Base-by-base conservation (phyloP, 305 asterid species). In the Caryopteris hybrid region DNA sequence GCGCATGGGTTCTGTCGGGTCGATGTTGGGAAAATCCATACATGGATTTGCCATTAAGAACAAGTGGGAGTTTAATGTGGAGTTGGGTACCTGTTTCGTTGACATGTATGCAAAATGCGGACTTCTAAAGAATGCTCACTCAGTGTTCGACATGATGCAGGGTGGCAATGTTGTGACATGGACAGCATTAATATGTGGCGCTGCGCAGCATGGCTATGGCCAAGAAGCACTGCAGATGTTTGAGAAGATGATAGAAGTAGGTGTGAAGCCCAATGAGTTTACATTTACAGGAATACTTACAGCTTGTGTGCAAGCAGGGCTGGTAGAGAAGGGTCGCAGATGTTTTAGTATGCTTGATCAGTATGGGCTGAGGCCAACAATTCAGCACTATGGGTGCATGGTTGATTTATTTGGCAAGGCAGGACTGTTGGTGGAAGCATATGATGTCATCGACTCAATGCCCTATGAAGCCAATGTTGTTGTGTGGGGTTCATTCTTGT, bases 361-460 rank as follows among this genome's bases (percentile, higher is more conserved):
- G 61, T 83, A 38, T 61, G 89, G 84, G 27, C 17, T 83, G 76
- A 80, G 61, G 71, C 89, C 88, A 8, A 73, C 64, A 36, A 82
- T 87, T 57, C 88, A 87, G 69, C 96, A 89, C 69, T 89, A 83
- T n/a, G 95, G 94, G 13, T 89, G 96, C 76, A 77, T 89, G 88
- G 86, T 87, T 34, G 93, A 87, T 75, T 71, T 87, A 76, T 78
- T 82, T 45, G 95, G 93, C 11, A 89, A 84, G 73, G 76, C 83
- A 6, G 96, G 95, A 22, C 62, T 84, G 68, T 18, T 87, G 70
- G 78, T 64, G 20, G 88, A 85, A 77, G 95, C 95, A 23, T 83
- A 69, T 51, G 86, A 82, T 61, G 64, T 84, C 16, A 78, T 83
- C 43, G 71, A 36, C 16, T 73, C 77, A 1, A 89, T 87, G 96